Conservation (phyloP, 2,329 filamentous ascomycete species). For the Juglanconis oblonga region DNA sequence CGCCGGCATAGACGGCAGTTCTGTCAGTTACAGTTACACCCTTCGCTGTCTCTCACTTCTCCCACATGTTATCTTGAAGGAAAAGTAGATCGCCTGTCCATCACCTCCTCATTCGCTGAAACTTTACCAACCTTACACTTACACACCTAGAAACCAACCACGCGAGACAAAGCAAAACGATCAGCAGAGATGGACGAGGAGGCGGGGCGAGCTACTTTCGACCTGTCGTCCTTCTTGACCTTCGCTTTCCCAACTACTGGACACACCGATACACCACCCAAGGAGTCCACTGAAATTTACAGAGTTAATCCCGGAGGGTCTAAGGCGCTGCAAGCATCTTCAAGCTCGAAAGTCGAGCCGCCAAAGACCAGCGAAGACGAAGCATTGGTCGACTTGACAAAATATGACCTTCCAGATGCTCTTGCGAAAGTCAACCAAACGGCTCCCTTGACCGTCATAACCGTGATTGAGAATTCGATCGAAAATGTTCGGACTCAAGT, state of each 20-base stretch:
- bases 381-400: conserved; percentile 40
- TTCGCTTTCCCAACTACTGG: not conserved
- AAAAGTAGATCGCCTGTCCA: too few species aligned
- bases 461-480: conserved; percentile 43
- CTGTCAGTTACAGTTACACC: too few species aligned
- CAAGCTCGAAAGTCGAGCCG: not conserved
- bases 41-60: too few species aligned
- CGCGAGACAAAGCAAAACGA: not conserved
- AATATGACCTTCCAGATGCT: conserved; percentile 43
- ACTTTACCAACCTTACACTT: too few species aligned
- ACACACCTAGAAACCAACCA: not conserved
- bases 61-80: too few species aligned
- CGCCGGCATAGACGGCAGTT: too few species aligned
- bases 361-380: conserved; percentile 19
- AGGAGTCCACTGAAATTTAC: not conserved
- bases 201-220: not conserved
- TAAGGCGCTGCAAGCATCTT: not conserved
- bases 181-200: not conserved
- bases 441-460: conserved; percentile 37
- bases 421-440: conserved; percentile 36
- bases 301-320: not conserved
- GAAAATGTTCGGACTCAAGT: conserved; percentile 40
- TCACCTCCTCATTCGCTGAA: too few species aligned
- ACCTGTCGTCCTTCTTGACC: not conserved
- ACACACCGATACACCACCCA: not conserved